These are phyloP conservation scores for Zygosaccharomyces pseudobailii DNA, from an alignment of 1,139 yeast species.

Conservation along the genomic window DNA sequence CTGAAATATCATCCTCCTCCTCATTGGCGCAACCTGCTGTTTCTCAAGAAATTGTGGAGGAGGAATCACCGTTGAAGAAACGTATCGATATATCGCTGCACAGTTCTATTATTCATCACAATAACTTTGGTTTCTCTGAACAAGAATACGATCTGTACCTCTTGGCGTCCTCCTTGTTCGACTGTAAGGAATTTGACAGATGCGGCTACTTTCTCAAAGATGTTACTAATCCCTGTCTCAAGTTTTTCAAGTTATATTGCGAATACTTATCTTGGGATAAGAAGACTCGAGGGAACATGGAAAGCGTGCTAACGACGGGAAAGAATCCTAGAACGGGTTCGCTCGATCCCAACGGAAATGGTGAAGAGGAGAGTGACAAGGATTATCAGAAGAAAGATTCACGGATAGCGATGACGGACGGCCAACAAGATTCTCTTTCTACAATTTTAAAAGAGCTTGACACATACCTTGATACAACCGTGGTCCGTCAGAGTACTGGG, in stretches of 20 bases:
- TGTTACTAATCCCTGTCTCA: constrained; percentile 50
- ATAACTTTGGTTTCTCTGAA: constrained; percentile 17
- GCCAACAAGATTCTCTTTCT: constrained; percentile 23
- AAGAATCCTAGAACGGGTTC: constrained; percentile 13
- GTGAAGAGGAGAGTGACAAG: constrained; percentile 6
- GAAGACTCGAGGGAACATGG: constrained; percentile 65
- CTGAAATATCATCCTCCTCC: constrained; percentile 7
- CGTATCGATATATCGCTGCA: neutral
- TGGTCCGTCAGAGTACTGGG: constrained; percentile 32
- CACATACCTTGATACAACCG: constrained; percentile 34
- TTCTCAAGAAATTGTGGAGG: constrained; percentile 2
- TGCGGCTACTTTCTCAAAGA: constrained; percentile 57
- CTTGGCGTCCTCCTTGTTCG: constrained; percentile 72
- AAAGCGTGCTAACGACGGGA: constrained; percentile 47
- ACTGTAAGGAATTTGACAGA: constrained; percentile 80
- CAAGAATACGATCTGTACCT: constrained; percentile 45
- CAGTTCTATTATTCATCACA: neutral
- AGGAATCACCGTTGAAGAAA: constrained; percentile 4
- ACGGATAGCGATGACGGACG: constrained; percentile 18
- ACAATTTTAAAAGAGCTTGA: constrained; percentile 40
- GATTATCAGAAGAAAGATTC: constrained; percentile 3
- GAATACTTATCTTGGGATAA: constrained; percentile 70
- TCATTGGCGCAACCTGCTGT: constrained; percentile 1
- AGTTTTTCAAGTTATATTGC: constrained; percentile 66
- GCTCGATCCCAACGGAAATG: constrained; percentile 6